Conservation (phyloP, 2,329 filamentous ascomycete species). For the Aspergillus fischeri region DNA sequence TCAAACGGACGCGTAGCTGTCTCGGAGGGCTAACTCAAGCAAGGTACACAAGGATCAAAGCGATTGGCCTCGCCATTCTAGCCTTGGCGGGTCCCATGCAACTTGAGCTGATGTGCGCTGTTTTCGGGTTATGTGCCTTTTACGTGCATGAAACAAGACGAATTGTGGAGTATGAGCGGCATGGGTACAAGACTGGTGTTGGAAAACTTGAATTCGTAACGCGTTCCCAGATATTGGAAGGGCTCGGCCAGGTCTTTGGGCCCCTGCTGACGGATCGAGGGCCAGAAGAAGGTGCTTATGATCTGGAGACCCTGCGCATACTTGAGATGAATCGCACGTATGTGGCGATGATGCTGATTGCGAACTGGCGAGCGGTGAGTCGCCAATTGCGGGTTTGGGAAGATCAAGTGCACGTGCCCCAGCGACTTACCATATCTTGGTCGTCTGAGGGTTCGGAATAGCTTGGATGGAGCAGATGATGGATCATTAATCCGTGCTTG, state of each 20-base stretch:
- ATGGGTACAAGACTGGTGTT: slow-evolving; percentile 11
- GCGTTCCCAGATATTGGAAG: slow-evolving; percentile 22
- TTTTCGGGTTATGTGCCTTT: slow-evolving; percentile 35
- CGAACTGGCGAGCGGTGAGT: slow-evolving; percentile 33
- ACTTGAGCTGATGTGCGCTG: slow-evolving; percentile 37
- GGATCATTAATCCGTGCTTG: not conserved
- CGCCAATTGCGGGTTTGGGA: slow-evolving; percentile 30
- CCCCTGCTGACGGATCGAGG: slow-evolving; percentile 26
- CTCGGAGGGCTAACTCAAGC: slow-evolving; percentile 16
- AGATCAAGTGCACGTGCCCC: slow-evolving; percentile 4
- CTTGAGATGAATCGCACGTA: slow-evolving; percentile 25
- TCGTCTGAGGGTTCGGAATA: not conserved
- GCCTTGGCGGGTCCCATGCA: slow-evolving; percentile 36
- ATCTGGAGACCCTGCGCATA: slow-evolving; percentile 9
- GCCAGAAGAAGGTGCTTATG: slow-evolving; percentile 1
- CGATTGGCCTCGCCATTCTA: slow-evolving; percentile 36
- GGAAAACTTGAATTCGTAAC: slow-evolving; percentile 18
- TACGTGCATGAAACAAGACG: slow-evolving; percentile 27
- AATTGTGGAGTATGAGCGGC: slow-evolving; percentile 14
- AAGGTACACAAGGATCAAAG: slow-evolving; percentile 23
- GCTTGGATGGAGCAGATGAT: not conserved
- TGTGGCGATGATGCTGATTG: slow-evolving; percentile 32
- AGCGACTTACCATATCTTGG: not conserved
- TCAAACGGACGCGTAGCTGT: slow-evolving; percentile 15
- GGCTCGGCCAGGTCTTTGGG: slow-evolving; percentile 31